Percentiles rank a stretch among this genome's conserved stretches.
These are phyloP conservation scores for Metschnikowia bowlesiae DNA, from an alignment of 805 yeast genomes.

Conservation along the genomic window DNA sequence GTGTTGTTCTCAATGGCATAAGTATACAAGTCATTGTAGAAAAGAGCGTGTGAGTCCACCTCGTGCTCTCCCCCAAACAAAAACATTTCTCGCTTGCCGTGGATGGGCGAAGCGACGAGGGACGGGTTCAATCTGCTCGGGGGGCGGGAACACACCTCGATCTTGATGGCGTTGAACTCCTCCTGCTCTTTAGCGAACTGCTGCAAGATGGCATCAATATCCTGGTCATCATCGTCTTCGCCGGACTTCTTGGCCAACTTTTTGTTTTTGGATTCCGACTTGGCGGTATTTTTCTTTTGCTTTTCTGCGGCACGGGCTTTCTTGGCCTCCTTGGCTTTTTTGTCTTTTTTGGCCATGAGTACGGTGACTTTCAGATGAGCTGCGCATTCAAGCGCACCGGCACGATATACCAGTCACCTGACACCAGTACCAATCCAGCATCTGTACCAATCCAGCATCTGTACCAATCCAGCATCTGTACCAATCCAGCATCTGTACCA, in stretches of 20 bases:
- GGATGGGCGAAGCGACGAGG: conserved; percentile 68
- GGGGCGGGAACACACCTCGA: conserved; percentile 59
- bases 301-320: conserved; percentile 85
- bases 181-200: conserved; percentile 78
- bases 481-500: no score
- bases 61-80: conserved; percentile 88
- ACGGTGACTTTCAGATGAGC: neutral
- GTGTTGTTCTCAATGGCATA: conserved; percentile 71
- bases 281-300: conserved; percentile 66
- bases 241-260: conserved; percentile 70
- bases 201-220: conserved; percentile 76
- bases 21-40: conserved; percentile 75
- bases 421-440: no score
- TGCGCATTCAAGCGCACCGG: neutral
- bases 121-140: conserved; percentile 68
- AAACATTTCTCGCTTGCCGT: conserved; percentile 71
- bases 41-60: conserved; percentile 49
- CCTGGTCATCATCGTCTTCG: conserved; percentile 81
- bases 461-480: no score
- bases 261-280: conserved; percentile 71
- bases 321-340: conserved; percentile 85
- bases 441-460: no score
- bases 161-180: conserved; percentile 64
- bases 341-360: conserved; percentile 79
- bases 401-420: no score